Evolutionary conservation across 2,329 filamentous ascomycete species (phyloP).

Genomic region (Alternaria consortialis): DNA sequence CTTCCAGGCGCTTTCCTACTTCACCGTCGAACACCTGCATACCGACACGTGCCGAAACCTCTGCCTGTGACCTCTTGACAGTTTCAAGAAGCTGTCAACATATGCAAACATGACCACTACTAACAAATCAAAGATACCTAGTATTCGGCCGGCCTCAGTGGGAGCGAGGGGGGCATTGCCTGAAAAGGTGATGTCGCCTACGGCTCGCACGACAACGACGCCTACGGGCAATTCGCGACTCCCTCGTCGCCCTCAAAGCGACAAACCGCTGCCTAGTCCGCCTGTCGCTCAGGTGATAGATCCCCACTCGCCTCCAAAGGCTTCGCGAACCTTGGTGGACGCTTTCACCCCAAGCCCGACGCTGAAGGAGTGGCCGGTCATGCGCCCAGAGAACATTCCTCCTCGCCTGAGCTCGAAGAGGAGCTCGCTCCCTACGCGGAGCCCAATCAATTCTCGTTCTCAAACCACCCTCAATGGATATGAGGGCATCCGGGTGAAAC

Average conservation of each 20-base stretch:
- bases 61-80: background rate
- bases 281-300: conserved; percentile 47
- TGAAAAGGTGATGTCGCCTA: conserved; percentile 5
- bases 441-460: background rate
- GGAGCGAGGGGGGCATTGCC: conserved; percentile 24
- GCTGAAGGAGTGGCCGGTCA: conserved; percentile 39
- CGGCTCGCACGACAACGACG: conserved; percentile 3
- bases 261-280: conserved; percentile 54
- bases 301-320: conserved; percentile 46
- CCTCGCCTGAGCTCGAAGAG: conserved; percentile 31
- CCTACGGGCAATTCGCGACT: conserved; percentile 35
- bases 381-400: conserved; percentile 37
- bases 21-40: background rate
- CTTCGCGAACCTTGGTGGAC: conserved; percentile 52
- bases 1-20: background rate
- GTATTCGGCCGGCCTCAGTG: conserved; percentile 4
- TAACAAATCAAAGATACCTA: conserved; percentile 23
- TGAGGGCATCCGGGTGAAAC: conserved; percentile 27
- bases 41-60: conserved; percentile 3
- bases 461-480: conserved; percentile 16
- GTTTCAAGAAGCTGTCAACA: conserved; percentile 16
- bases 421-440: conserved; percentile 16
- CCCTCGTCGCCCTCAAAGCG: conserved; percentile 36
- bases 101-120: conserved; percentile 8
- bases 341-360: conserved; percentile 47